Evolutionary conservation across 2,329 filamentous ascomycete genomes (phyloP).

Genomic region (Fusarium aywerte): DNA sequence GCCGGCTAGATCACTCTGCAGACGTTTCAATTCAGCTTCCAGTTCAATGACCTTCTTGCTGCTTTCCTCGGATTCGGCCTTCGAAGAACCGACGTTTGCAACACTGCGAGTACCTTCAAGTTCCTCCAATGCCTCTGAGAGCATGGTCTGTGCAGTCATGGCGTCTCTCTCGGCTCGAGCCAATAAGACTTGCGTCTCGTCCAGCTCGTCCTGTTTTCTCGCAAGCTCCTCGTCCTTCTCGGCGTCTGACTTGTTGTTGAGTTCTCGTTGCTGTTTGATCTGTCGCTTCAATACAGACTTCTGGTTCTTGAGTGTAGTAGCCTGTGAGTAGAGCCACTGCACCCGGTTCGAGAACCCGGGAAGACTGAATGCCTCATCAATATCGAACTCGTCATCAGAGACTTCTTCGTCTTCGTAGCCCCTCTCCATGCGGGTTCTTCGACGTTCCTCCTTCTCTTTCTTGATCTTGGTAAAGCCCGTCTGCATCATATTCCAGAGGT

Average conservation of each 20-base stretch:
- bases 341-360: slow-evolving; percentile 82
- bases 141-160: slow-evolving; percentile 58
- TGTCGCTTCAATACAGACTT: slow-evolving; percentile 90
- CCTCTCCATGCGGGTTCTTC: slow-evolving; percentile 64
- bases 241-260: slow-evolving; percentile 87
- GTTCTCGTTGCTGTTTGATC: slow-evolving; percentile 93
- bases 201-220: slow-evolving; percentile 66
- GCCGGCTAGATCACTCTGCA: slow-evolving; percentile 37
- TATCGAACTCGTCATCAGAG: slow-evolving; percentile 67
- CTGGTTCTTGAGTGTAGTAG: slow-evolving; percentile 84
- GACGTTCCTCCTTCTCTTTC: slow-evolving; percentile 64
- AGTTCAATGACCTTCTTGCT: slow-evolving; percentile 55
- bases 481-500: slow-evolving; percentile 68
- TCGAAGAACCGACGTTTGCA: slow-evolving; percentile 38
- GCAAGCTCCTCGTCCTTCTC: slow-evolving; percentile 74
- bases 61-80: slow-evolving; percentile 46
- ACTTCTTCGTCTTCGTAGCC: slow-evolving; percentile 68
- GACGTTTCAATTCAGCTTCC: slow-evolving; percentile 52
- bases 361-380: slow-evolving; percentile 74
- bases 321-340: slow-evolving; percentile 79
- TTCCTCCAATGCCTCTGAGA: slow-evolving; percentile 60
- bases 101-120: slow-evolving; percentile 54
- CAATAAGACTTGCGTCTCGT: slow-evolving; percentile 54
- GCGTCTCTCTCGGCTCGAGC: slow-evolving; percentile 54
- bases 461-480: slow-evolving; percentile 64